Base-by-base conservation (phyloP, 495 filamentous ascomycete genomes). In the Aspergillus sclerotiicarbonarius region DNA sequence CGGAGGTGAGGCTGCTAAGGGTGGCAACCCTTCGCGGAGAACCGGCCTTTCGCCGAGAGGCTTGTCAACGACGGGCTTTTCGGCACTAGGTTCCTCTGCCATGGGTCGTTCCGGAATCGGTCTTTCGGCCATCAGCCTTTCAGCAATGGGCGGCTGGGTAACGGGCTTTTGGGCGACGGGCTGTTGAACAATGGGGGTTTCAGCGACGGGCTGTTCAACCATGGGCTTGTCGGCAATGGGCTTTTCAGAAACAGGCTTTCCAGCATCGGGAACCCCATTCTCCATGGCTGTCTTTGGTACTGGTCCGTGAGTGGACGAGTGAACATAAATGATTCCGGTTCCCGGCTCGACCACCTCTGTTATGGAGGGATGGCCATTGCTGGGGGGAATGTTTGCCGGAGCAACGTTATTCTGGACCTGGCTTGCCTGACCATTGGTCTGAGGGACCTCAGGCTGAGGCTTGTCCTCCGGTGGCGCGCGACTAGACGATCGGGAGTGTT, bases 301-400 rank as follows among this genome's bases (percentile, higher is more conserved):
- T 10, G 76, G 71, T 12, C 76, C 71, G 57, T 76, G 70, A 4
- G 71, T 77, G 15, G 74, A 63, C 0, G 75, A 71, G 29, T 76
- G 70, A 6, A 73, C 58, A 53, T 68, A 74, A 2, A 59, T 54
- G 1, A 57, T 51, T 0, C 65, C 68, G 20, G 59, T 52, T 2
- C 63, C 54, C 1, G 68, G 33, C 8, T 58, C 56, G 10, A 31
- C 25, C 16, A 19, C 56, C 12, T 46, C 56, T 29, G 53, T 31
- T 4, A 31, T 21, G 4, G 25, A n/a, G 16, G 16, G 44, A 21
- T 31, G 47, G 6, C 15, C 47, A 25, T 32, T 16, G 13, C 47
- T 50, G 21, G 25, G 47, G 15, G 13, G 21, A 31, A 2, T 18
- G 12, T 46, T 46, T 8, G 1, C n/a, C 13, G 31, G 15, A 13